Evolutionary conservation across 2,329 filamentous ascomycete species (phyloP).

Genomic region (Microsporum audouinii): DNA sequence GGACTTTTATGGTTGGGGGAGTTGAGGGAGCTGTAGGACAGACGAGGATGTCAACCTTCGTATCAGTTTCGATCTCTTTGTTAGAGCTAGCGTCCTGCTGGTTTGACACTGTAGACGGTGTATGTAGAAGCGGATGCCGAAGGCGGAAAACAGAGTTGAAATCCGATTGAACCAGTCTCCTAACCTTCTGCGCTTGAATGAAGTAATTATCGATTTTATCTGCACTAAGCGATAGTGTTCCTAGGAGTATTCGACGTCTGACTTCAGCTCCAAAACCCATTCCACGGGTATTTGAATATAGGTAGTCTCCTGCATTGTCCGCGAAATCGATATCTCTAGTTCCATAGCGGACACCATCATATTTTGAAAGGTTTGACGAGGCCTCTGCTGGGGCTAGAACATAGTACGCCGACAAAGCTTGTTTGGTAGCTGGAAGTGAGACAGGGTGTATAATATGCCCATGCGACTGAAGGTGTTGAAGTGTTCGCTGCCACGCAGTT

Average conservation of each 20-base stretch:
- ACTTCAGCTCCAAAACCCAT: constrained; percentile 74
- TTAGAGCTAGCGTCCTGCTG: background rate
- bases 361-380: constrained; percentile 90
- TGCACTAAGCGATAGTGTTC: constrained; percentile 80
- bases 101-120: background rate
- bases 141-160: constrained; percentile 69
- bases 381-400: constrained; percentile 90
- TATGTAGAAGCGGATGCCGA: constrained; percentile 50
- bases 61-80: constrained; percentile 22
- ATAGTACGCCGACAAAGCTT: constrained; percentile 88
- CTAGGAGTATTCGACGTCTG: constrained; percentile 72
- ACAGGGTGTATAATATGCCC: constrained; percentile 65
- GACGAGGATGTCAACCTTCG: constrained; percentile 66
- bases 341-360: constrained; percentile 92
- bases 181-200: constrained; percentile 78
- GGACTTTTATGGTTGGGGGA: constrained; percentile 52
- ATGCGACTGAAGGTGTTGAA: constrained; percentile 48
- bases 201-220: constrained; percentile 95
- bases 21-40: constrained; percentile 75
- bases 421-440: constrained; percentile 69
- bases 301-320: constrained; percentile 44
- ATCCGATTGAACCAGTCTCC: constrained; percentile 70
- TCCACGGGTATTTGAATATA: constrained; percentile 67
- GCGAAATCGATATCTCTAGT: constrained; percentile 37
- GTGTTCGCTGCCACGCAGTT: constrained; percentile 54